Percentiles rank a stretch among this genome's conserved stretches.
Evolutionary conservation across 2,329 filamentous ascomycete species (phyloP).

Genomic region (Thermomyces lanuginosus): DNA sequence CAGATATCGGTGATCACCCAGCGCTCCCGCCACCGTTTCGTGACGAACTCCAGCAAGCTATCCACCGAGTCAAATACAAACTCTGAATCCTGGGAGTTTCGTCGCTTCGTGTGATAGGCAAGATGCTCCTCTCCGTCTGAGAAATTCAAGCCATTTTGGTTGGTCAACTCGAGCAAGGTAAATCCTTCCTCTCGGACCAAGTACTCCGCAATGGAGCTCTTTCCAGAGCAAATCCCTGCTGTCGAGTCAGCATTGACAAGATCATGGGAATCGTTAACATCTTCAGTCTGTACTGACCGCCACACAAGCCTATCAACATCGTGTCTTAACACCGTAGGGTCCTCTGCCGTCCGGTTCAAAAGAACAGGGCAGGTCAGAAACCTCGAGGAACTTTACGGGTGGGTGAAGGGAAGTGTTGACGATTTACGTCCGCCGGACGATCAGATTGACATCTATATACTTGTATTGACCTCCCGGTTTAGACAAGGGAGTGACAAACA

Average conservation of each 20-base stretch:
- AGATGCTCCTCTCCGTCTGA: constrained; percentile 14
- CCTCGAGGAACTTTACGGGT: too few species aligned
- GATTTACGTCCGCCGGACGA: too few species aligned
- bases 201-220: constrained; percentile 76
- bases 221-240: constrained; percentile 80
- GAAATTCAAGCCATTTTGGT: constrained; percentile 11
- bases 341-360: too few species aligned
- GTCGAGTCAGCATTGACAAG: too few species aligned
- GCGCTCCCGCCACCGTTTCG: constrained; percentile 61
- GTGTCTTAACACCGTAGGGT: too few species aligned
- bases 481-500: too few species aligned
- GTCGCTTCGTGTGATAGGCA: constrained; percentile 10
- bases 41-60: constrained; percentile 68
- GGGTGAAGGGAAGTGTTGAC: too few species aligned
- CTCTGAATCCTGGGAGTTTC: constrained; percentile 10
- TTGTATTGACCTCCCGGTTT: too few species aligned
- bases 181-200: constrained; percentile 74
- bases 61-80: constrained; percentile 45
- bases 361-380: too few species aligned
- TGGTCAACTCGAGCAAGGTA: constrained; percentile 48
- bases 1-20: constrained; percentile 79
- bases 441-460: too few species aligned
- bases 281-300: background rate
- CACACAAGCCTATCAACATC: background rate
- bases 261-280: too few species aligned